Base-by-base conservation (phyloP, 345 rosid species). In the Euclidium syriacum region DNA sequence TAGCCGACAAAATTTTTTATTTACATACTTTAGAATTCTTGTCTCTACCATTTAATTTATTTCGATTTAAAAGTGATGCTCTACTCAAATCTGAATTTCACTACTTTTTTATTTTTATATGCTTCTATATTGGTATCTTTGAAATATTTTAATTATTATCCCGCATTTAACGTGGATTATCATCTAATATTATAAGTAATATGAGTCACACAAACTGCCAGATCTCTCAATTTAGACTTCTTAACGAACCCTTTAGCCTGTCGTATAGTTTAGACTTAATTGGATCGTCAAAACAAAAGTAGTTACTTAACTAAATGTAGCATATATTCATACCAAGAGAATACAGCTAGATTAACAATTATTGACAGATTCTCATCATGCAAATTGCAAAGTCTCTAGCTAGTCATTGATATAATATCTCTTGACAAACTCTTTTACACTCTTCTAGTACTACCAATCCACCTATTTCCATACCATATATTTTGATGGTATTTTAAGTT, bases 171-270 rank as follows among this genome's bases (percentile, higher is more conserved):
- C n/a, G n/a, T n/a, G n/a, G n/a, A n/a, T n/a, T n/a, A n/a, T n/a
- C n/a, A n/a, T n/a, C n/a, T n/a, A n/a, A n/a, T n/a, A n/a, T n/a
- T n/a, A n/a, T n/a, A n/a, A n/a, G n/a, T 10, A 41, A 16, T 5
- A 30, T 41, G 66, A 59, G 30, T 52, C 54, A 49, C 53, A 68
- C 54, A 68, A 32, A 18, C 4, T 32, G 53, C 39, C 73, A 59
- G 43, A 51, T 51, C 16, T 41, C 53, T 23, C 18, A 9, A 59
- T 47, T 59, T 68, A 39, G 73, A 68, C 67, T 14, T 52, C 61
- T 68, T 59, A 59, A 59, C 67, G 47, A 68, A 68, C 54, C 39
- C 32, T 59, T n/a, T n/a, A n/a, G n/a, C n/a, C n/a, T n/a, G n/a
- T n/a, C n/a, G n/a, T n/a, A 4, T 55, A 18, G 23, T 46, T 40